Evolutionary conservation across 108 stramenopile genomes (phyloP), one percentile per base, ranked within the genome.

Genomic region (Skeletonema costatum): DNA sequence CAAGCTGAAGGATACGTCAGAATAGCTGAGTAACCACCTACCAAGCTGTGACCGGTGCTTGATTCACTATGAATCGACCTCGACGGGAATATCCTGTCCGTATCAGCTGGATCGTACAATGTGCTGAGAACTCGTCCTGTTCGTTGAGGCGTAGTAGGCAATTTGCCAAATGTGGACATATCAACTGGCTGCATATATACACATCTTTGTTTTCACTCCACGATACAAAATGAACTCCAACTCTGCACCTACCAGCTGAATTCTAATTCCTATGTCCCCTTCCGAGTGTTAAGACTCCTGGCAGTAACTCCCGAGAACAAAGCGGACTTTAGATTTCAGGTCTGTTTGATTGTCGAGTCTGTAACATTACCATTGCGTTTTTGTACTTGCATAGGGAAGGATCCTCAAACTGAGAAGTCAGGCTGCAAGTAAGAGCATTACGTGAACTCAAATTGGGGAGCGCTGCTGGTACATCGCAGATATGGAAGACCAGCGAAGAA

Each of bases 181-280:
- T 95, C 94, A 16, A 91, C 81, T 16, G 87, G 84, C 19, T 85
- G 48, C 35, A 44, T 61, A 2, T n/a, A 16, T 3, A 4, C 59
- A n/a, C 67, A 50, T 51, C 70, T 19, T 79, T 61, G 70, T 78
- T 67, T 31, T 80, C 50, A 31, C 86, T 31, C 77, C 50, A 31
- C 86, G 79, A 76, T 66, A 86, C 21, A 82, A 56, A 60, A 72
- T 66, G 62, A 95, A 92, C 72, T 95, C 94, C 39, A 95, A 42
- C 70, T 95, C 94, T 32, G 85, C 92, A 0, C 94, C 94, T 2
- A 95, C 78, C n/a, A n/a, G 33, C 86, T 71, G 82, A 94, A 89
- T 17, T 66, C 78, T 48, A 90, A 90, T 60, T 21, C 83, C 85
- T 69, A 87, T 63, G 5, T 81, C 61, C 39, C 42, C 36, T 68